Evolutionary conservation across 768 basidiomycete species (phyloP).

Genomic region (Trametes coccinea): DNA sequence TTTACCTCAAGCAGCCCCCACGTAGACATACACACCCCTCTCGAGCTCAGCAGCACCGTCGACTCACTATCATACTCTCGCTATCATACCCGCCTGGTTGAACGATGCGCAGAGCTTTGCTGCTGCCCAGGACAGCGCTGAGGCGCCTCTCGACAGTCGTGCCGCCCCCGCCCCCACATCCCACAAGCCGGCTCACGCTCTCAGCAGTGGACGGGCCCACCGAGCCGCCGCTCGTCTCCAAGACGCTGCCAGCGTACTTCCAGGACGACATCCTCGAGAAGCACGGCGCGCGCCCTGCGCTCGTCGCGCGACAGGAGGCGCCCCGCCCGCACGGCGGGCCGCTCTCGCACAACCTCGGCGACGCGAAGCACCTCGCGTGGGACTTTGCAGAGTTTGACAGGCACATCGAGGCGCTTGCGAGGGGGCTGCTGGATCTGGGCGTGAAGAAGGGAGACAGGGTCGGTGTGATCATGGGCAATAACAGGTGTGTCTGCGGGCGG

Average conservation of each 20-base stretch:
- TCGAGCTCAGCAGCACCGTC: too few species aligned
- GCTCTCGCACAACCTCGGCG: constrained; percentile 47
- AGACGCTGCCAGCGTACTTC: constrained; percentile 67
- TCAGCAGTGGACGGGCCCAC: constrained; percentile 60
- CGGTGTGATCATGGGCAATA: constrained; percentile 83
- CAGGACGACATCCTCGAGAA: constrained; percentile 51
- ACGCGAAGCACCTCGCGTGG: constrained; percentile 64
- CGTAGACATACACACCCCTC: neutral
- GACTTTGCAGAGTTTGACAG: constrained; percentile 68
- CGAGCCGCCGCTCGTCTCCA: constrained; percentile 53
- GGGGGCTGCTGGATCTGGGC: constrained; percentile 69
- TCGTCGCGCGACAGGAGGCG: constrained; percentile 63
- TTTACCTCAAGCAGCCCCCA: neutral
- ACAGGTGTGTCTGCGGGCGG: constrained; percentile 50
- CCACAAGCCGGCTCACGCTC: constrained; percentile 10
- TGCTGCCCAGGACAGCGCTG: neutral
- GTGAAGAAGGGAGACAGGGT: constrained; percentile 76
- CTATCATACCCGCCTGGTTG: neutral
- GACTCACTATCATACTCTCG: neutral
- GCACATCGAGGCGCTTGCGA: constrained; percentile 65
- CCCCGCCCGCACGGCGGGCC: constrained; percentile 65
- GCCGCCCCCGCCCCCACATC: neutral
- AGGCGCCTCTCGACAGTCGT: constrained; percentile 6
- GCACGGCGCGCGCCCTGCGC: constrained; percentile 53
- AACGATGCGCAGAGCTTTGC: neutral